phyloP scores from a whole-genome alignment of 1,284 basidiomycete genomes.

The Somion occarium region DNA sequence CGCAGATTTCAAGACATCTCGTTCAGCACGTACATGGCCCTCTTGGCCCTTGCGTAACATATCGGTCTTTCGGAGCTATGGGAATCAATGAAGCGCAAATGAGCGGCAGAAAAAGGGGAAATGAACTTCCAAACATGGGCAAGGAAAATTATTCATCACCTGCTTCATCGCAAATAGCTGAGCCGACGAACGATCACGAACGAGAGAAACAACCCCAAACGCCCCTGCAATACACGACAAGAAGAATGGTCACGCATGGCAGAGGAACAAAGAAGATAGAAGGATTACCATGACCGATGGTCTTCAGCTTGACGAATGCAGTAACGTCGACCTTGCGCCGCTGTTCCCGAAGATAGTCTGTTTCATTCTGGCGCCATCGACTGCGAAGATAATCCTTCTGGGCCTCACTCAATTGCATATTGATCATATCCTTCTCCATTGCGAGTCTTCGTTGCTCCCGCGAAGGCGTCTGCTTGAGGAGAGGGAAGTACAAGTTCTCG shows the following conservation, averaged over 20 bases:
- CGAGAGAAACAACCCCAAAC: slow-evolving; percentile 94
- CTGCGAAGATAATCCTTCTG: slow-evolving; percentile 72
- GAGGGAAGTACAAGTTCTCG: slow-evolving; percentile 93
- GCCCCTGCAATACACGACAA: slow-evolving; percentile 53
- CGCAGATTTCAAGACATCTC: slow-evolving; percentile 83
- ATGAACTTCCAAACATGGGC: slow-evolving; percentile 20
- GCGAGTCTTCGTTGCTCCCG: slow-evolving; percentile 81
- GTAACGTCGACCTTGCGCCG: slow-evolving; percentile 80
- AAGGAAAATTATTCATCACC: slow-evolving; percentile 38
- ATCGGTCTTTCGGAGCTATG: slow-evolving; percentile 86
- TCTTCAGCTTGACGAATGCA: slow-evolving; percentile 88
- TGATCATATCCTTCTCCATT: slow-evolving; percentile 84
- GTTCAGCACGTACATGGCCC: slow-evolving; percentile 89
- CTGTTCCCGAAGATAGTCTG: slow-evolving; percentile 81
- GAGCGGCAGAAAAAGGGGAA: slow-evolving; percentile 17
- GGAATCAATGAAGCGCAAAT: slow-evolving; percentile 12
- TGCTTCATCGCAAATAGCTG: slow-evolving; percentile 96
- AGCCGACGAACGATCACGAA: slow-evolving; percentile 76
- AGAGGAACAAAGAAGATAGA: slow-evolving; percentile 11
- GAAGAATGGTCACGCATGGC: slow-evolving; percentile 11
- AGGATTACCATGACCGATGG: slow-evolving; percentile 85
- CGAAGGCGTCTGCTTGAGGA: slow-evolving; percentile 79
- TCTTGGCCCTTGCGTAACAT: slow-evolving; percentile 99
- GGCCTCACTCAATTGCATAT: slow-evolving; percentile 63
- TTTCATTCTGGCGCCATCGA: slow-evolving; percentile 85